Evolutionary conservation across 768 basidiomycete species (phyloP).

Genomic region (Kwoniella shandongensis): DNA sequence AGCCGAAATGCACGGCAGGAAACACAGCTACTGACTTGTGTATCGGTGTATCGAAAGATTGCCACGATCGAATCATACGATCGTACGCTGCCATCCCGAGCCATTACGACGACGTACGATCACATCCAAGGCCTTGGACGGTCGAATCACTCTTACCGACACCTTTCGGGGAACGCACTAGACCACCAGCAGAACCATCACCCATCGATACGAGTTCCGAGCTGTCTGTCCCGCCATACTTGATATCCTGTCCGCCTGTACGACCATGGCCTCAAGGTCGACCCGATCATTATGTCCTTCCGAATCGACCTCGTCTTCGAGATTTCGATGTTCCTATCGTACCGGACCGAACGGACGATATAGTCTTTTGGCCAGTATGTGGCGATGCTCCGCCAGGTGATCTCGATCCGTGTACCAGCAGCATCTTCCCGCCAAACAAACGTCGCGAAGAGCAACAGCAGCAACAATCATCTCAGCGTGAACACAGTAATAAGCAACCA

Average conservation of each 20-base stretch:
- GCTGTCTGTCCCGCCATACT: conserved; percentile 7
- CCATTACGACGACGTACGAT: conserved; percentile 1
- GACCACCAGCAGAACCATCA: neutral
- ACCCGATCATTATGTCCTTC: neutral
- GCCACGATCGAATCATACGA: neutral
- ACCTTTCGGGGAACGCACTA: neutral
- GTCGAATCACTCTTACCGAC: neutral
- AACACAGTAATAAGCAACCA: too few relatives aligned
- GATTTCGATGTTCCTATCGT: neutral
- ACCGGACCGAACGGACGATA: conserved; percentile 9
- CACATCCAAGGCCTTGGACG: conserved; percentile 4
- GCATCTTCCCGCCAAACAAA: conserved; percentile 21
- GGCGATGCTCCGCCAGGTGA: conserved; percentile 20
- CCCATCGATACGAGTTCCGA: neutral
- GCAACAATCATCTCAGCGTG: too few relatives aligned
- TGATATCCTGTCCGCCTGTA: neutral
- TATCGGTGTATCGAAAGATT: conserved; percentile 6
- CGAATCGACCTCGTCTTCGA: neutral
- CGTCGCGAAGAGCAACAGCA: neutral
- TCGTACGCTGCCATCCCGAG: neutral
- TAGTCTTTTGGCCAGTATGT: conserved; percentile 21
- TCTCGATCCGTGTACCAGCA: conserved; percentile 13
- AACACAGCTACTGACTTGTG: too few relatives aligned
- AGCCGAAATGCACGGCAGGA: neutral
- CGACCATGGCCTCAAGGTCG: neutral